Base-by-base conservation (phyloP, 345 rosid species). In the Brassica incana region DNA sequence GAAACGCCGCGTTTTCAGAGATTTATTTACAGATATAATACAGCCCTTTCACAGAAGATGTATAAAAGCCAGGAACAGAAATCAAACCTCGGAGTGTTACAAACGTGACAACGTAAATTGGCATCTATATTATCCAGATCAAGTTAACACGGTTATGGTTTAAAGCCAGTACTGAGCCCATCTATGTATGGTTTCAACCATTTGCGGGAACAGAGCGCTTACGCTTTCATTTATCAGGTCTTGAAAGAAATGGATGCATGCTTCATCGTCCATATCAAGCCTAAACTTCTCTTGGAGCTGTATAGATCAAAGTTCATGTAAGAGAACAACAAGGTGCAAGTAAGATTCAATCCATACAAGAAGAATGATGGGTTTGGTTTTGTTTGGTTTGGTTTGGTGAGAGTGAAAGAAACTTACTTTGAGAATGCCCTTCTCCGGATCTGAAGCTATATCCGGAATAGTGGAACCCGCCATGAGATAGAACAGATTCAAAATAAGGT, bases 261-360 rank as follows among this genome's bases (percentile, higher is more conserved):
- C 97, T 84, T 95, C 99, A 10, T 95, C 97, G 67, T 93, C 99
- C 81, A 93, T 79, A 84, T 95, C 99, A 84, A 95, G 82, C 71
- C 97, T 89, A 78, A 93, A 95, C 86, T 95, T 95, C 90, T 95
- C 97, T 79, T 95, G 99, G 71, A 95, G 97, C 99, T 95, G 87
- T 43, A 71, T 48, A 74, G 18, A 20, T 20, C 23, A 20, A 20
- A 64, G 78, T 59, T 66, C 12, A 40, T 10, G 33, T 27, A 29
- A 3, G 20, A 63, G 38, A 54, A 45, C 0, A 3, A 59, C 6
- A 40, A 54, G 14, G 11, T 23, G 9, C 56, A 61, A 69, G 71
- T 36, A 74, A 67, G 18, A 78, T 36, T 11, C 45, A 52, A 6
- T 20, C 65, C 11, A 45, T n/a, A 40, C 48, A 40, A 40, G 48